Percentiles rank a stretch among this genome's conserved stretches.
Conservation (phyloP, 1,284 basidiomycete species). For the Leccinum ponderosum region DNA sequence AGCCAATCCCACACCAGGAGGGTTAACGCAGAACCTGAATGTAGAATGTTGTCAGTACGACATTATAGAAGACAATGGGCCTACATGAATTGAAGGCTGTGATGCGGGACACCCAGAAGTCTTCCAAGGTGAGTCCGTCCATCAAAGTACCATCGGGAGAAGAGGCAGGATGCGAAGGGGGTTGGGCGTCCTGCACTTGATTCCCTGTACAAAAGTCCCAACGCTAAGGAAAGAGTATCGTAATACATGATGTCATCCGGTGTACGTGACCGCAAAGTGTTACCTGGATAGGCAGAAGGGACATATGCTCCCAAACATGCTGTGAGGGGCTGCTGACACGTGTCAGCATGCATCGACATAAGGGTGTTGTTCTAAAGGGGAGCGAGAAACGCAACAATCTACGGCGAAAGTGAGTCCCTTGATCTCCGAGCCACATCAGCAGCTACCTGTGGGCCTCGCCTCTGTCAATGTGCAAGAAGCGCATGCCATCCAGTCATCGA, state of each 20-base stretch:
- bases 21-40: conserved; percentile 6
- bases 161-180: neutral
- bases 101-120: conserved; percentile 10
- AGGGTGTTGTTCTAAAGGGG: neutral
- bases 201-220: conserved; percentile 1
- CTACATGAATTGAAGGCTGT: conserved; percentile 14
- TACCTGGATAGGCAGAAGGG: conserved; percentile 1
- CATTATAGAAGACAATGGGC: neutral
- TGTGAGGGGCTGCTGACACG: neutral
- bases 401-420: neutral
- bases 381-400: neutral
- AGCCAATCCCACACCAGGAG: conserved; percentile 15
- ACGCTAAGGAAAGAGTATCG: neutral
- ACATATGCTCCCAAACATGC: neutral
- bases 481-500: neutral
- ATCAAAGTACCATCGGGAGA: conserved; percentile 3
- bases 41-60: neutral
- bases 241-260: neutral
- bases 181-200: neutral
- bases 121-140: conserved; percentile 1
- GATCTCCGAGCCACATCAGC: neutral
- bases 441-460: neutral
- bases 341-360: neutral
- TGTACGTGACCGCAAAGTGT: neutral
- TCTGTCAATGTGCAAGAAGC: neutral